Conservation (phyloP, 2,329 filamentous ascomycete species). For the Ploettnerulaceae sp. region DNA sequence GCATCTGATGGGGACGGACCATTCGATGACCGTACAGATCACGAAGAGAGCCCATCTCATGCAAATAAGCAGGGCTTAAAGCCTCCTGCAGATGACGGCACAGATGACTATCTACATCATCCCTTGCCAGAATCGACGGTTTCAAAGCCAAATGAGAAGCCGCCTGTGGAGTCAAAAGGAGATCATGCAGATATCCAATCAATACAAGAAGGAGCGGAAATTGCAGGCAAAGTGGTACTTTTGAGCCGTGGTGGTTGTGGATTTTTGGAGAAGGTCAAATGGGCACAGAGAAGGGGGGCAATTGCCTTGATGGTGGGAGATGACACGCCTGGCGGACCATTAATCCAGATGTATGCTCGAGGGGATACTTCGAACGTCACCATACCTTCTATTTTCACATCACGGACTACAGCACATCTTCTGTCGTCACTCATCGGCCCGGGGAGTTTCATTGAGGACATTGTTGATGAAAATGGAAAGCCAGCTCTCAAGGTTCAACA, state of each 20-base stretch:
- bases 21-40: slow-evolving; percentile 24
- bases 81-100: slow-evolving; percentile 60
- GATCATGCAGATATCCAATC: slow-evolving; percentile 84
- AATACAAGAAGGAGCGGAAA: slow-evolving; percentile 86
- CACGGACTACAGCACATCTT: slow-evolving; percentile 87
- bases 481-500: slow-evolving; percentile 50
- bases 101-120: slow-evolving; percentile 77
- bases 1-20: slow-evolving; percentile 30
- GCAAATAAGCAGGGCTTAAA: slow-evolving; percentile 25
- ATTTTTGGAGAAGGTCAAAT: slow-evolving; percentile 95
- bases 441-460: slow-evolving; percentile 57
- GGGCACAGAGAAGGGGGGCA: slow-evolving; percentile 87
- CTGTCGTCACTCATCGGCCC: slow-evolving; percentile 81
- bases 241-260: slow-evolving; percentile 91
- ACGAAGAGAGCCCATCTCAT: slow-evolving; percentile 19
- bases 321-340: slow-evolving; percentile 77
- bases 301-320: slow-evolving; percentile 91
- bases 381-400: slow-evolving; percentile 92
- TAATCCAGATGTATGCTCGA: slow-evolving; percentile 98
- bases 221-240: slow-evolving; percentile 86
- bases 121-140: slow-evolving; percentile 36
- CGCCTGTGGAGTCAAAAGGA: slow-evolving; percentile 23
- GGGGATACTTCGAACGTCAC: slow-evolving; percentile 93
- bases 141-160: slow-evolving; percentile 29
- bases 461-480: slow-evolving; percentile 55